These are phyloP conservation scores for Hypocreales sp. DNA, from an alignment of 2,329 filamentous ascomycete species.

Conservation along the genomic window DNA sequence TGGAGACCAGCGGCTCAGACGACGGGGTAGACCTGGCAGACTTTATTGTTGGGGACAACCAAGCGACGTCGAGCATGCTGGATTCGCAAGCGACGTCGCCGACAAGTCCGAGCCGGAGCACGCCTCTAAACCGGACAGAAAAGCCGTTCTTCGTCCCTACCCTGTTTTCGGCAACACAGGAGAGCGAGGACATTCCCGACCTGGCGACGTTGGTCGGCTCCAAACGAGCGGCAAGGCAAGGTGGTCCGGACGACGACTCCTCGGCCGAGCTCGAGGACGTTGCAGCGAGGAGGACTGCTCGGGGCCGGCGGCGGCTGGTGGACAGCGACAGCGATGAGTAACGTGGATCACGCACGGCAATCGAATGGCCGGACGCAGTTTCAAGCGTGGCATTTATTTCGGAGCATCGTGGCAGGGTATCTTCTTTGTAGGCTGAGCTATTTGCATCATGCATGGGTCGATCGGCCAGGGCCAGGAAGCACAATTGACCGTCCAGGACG, in stretches of 20 bases:
- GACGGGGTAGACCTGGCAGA: slow-evolving; percentile 33
- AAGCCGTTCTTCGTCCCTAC: slow-evolving; percentile 23
- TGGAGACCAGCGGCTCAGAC: slow-evolving; percentile 30
- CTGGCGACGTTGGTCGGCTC: slow-evolving; percentile 12
- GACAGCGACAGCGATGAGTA: slow-evolving; percentile 15
- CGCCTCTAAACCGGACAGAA: slow-evolving; percentile 4
- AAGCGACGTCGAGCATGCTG: slow-evolving; percentile 19
- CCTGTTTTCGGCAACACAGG: slow-evolving; percentile 22
- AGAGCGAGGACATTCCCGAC: slow-evolving; percentile 23
- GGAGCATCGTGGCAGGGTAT: too few species aligned
- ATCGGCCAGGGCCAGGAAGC: too few species aligned
- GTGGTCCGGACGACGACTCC: slow-evolving; percentile 3
- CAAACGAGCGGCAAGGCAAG: slow-evolving; percentile 1
- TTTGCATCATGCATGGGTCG: too few species aligned
- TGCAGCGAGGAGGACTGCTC: slow-evolving; percentile 6
- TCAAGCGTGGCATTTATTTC: too few species aligned
- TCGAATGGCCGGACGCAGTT: too few species aligned
- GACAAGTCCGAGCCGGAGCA: slow-evolving; percentile 7
- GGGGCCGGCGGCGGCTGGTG: slow-evolving; percentile 13
- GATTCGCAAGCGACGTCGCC: slow-evolving; percentile 15
- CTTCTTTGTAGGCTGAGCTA: too few species aligned
- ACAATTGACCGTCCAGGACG: too few species aligned
- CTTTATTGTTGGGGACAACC: slow-evolving; percentile 40
- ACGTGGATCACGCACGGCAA: too few species aligned
- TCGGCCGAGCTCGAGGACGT: slow-evolving; percentile 8